phyloP scores from a whole-genome alignment of 2,329 filamentous ascomycete species.

The Neophaeococcomyces mojaviensis region DNA sequence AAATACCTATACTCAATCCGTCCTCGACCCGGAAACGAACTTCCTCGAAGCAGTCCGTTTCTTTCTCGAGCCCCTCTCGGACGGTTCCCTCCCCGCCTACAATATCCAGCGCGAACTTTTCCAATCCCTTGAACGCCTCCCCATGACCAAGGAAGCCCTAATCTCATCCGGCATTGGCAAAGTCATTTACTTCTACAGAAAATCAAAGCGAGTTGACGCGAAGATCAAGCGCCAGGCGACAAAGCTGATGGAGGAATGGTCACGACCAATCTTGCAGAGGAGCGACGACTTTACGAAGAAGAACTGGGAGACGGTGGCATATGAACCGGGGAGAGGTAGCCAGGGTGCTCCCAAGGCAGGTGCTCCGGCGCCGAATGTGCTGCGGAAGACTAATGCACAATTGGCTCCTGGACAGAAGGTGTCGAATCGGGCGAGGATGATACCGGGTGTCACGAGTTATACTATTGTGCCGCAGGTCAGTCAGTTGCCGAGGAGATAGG shows the following conservation, averaged over 20 bases:
- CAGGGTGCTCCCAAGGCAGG: slow-evolving; percentile 16
- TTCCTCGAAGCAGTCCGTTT: slow-evolving; percentile 91
- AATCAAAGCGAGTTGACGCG: slow-evolving; percentile 80
- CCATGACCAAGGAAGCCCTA: slow-evolving; percentile 83
- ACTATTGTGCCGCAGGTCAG: slow-evolving; percentile 49
- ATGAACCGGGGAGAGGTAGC: slow-evolving; percentile 43
- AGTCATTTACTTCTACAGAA: slow-evolving; percentile 93
- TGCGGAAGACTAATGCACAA: slow-evolving; percentile 30
- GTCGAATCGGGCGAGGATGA: slow-evolving; percentile 50
- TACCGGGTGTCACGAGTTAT: slow-evolving; percentile 54
- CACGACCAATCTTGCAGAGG: slow-evolving; percentile 82
- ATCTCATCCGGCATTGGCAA: slow-evolving; percentile 91
- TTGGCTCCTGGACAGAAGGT: slow-evolving; percentile 22
- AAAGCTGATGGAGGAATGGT: slow-evolving; percentile 90
- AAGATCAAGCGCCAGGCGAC: slow-evolving; percentile 91
- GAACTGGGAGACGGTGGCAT: slow-evolving; percentile 50
- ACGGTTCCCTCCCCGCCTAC: slow-evolving; percentile 89
- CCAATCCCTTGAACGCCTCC: slow-evolving; percentile 67
- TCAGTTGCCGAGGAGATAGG: slow-evolving; percentile 8
- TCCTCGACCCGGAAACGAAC: slow-evolving; percentile 91
- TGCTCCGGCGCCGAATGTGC: slow-evolving; percentile 35
- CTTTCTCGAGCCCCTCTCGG: slow-evolving; percentile 91
- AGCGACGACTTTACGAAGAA: slow-evolving; percentile 93
- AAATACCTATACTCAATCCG: slow-evolving; percentile 70
- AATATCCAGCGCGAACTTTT: slow-evolving; percentile 96